phyloP scores from a whole-genome alignment of 257 asterid genomes.

The Striga asiatica region DNA sequence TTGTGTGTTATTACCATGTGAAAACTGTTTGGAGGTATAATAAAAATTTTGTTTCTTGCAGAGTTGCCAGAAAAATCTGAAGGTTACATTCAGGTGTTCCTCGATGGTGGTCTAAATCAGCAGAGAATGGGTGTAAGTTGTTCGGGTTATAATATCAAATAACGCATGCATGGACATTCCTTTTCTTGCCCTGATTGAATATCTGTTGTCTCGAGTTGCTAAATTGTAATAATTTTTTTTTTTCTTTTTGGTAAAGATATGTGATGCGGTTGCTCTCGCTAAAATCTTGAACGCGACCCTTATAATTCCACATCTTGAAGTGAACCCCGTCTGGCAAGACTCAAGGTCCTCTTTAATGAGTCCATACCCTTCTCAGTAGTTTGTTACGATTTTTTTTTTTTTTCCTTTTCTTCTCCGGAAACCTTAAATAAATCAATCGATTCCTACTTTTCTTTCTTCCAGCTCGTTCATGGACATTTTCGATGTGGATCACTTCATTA shows the following conservation, averaged over 20 bases:
- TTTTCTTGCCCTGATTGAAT: neutral
- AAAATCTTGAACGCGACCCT: slow-evolving; percentile 93
- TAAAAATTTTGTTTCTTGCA: slow-evolving; percentile 13
- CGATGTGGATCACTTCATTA: slow-evolving; percentile 87
- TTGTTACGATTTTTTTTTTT: neutral
- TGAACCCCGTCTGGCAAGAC: slow-evolving; percentile 95
- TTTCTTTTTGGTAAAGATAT: slow-evolving; percentile 62
- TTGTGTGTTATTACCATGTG: too few species aligned
- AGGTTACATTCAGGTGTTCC: slow-evolving; percentile 88
- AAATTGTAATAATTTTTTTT: slow-evolving; percentile 7
- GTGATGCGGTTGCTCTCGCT: slow-evolving; percentile 94
- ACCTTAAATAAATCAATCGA: neutral
- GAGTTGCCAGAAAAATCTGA: slow-evolving; percentile 57
- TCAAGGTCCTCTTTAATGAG: slow-evolving; percentile 69
- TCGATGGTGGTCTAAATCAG: slow-evolving; percentile 97
- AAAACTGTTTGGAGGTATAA: neutral
- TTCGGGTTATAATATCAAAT: neutral
- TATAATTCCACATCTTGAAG: slow-evolving; percentile 83
- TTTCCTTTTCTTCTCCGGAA: neutral
- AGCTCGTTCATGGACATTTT: slow-evolving; percentile 84
- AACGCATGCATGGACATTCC: too few species aligned
- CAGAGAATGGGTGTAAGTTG: slow-evolving; percentile 93
- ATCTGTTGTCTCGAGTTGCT: slow-evolving; percentile 9
- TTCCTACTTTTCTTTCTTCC: slow-evolving; percentile 18
- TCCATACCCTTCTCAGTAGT: too few species aligned